Evolutionary conservation across 2,329 filamentous ascomycete species (phyloP), one percentile per base, ranked within the genome.

Genomic region (Hirsutella rhossiliensis): DNA sequence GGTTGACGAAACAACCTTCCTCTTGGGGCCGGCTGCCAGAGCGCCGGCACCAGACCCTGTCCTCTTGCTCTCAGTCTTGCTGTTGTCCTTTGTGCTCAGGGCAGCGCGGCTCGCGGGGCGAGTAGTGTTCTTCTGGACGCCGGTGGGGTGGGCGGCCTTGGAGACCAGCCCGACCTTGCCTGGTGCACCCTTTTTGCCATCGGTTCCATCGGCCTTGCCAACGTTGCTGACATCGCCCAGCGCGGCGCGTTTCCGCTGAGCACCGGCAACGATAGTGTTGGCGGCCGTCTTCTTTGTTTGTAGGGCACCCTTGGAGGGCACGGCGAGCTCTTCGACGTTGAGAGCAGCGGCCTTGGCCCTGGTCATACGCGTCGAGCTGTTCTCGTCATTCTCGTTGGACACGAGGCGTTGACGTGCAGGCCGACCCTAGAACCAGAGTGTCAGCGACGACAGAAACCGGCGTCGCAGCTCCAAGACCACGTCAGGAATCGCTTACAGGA

Each of bases 191-290:
- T 94, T 95, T 73, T 94, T 94, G 53, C 74, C 78, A 45, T 86
- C 84, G 49, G 73, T 69, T 6, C 65, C 72, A 43, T 86, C 84
- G 40, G 75, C 75, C 64, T 96, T 97, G 56, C 80, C 80, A 50
- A 94, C 84, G 68, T 98, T 98, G 76, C 88, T 97, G 54, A 96
- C 84, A 69, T 98, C 92, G 46, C 86, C 88, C 32, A 98, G 76
- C 41, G 87, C 89, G 55, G 84, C 78, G 59, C 92, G 87, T 69
- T 85, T 92, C 59, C 84, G 76, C 45, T 64, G 62, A 40, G 56
- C 59, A 48, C 71, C 72, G 40, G 72, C 64, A 56, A 71, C 63
- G 42, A 69, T 67, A 45, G 63, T 62, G 52, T 66, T 71, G 41
- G 68, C 62, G 27, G 72, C 65, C 15, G 79, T 66, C 63, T 82